Percentiles rank a stretch among this genome's conserved stretches.
Conservation (phyloP, 148 eudicot genomes). For the Dianthus caryophyllus region DNA sequence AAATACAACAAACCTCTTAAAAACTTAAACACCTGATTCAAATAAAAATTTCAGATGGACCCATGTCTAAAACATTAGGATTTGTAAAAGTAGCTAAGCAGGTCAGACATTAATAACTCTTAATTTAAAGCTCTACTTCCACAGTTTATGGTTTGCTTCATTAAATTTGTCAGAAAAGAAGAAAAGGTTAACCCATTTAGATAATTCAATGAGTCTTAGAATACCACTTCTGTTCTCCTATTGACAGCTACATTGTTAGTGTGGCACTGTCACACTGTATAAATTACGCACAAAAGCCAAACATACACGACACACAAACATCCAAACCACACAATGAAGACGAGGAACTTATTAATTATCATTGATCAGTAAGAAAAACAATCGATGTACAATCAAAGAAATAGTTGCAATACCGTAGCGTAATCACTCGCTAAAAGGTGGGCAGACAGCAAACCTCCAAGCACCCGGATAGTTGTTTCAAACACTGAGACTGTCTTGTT, state of each 20-base stretch:
- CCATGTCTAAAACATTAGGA: not conserved
- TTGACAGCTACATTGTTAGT: not conserved
- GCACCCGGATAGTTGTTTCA: conserved; percentile 90
- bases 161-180: not conserved
- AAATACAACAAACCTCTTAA: not conserved
- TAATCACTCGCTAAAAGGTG: conserved; percentile 99
- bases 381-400: not conserved
- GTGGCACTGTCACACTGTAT: not conserved
- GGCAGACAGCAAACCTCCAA: conserved; percentile 98
- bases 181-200: not conserved
- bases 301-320: not conserved
- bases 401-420: conserved; percentile 66
- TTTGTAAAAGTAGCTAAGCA: not conserved
- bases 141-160: not conserved
- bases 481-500: conserved; percentile 97
- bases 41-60: too few species aligned
- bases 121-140: not conserved
- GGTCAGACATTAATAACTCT: not conserved
- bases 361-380: not conserved
- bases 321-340: not conserved
- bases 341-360: not conserved
- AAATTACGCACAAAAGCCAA: not conserved
- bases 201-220: not conserved
- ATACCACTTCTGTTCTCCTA: too few species aligned
- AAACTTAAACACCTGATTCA: too few species aligned